phyloP scores from a whole-genome alignment of 495 filamentous ascomycete species.

The Recurvomyces mirabilis region DNA sequence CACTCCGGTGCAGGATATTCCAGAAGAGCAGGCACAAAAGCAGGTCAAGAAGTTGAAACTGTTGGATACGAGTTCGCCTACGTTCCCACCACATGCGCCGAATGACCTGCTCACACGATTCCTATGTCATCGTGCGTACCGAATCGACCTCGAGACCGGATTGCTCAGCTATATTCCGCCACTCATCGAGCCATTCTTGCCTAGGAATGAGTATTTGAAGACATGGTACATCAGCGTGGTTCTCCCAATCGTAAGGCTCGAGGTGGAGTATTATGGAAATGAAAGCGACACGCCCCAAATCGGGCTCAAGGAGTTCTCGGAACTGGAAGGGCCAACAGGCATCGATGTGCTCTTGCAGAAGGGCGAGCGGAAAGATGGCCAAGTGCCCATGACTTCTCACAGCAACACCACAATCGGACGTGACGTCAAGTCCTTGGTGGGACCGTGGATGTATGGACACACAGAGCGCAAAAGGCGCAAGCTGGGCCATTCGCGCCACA shows the following conservation, averaged over 20 bases:
- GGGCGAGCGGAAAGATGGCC: constrained; percentile 6
- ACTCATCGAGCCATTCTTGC: constrained; percentile 64
- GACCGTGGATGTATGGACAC: constrained; percentile 72
- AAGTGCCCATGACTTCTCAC: constrained; percentile 12
- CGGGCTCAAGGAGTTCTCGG: constrained; percentile 38
- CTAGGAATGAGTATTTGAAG: constrained; percentile 52
- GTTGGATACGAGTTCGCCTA: constrained; percentile 40
- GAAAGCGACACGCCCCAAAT: constrained; percentile 43
- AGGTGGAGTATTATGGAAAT: constrained; percentile 69
- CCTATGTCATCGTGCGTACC: constrained; percentile 61
- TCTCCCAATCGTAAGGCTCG: constrained; percentile 67
- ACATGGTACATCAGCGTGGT: constrained; percentile 69
- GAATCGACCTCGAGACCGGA: constrained; percentile 68
- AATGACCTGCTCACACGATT: constrained; percentile 56
- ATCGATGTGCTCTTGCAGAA: constrained; percentile 59
- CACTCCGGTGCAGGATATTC: constrained; percentile 49
- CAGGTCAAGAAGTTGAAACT: constrained; percentile 61
- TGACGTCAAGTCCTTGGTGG: constrained; percentile 65
- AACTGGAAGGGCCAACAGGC: constrained; percentile 49
- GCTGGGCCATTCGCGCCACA: constrained; percentile 26
- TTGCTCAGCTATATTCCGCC: constrained; percentile 59
- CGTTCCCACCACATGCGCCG: constrained; percentile 29
- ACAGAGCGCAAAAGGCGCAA: constrained; percentile 50
- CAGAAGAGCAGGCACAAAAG: constrained; percentile 54
- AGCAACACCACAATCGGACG: constrained; percentile 44